A percentile compares a stretch with the other conserved stretches of the same genome.
Evolutionary conservation across 2,329 filamentous ascomycete genomes (phyloP).

Genomic region (Penicillium sp.): DNA sequence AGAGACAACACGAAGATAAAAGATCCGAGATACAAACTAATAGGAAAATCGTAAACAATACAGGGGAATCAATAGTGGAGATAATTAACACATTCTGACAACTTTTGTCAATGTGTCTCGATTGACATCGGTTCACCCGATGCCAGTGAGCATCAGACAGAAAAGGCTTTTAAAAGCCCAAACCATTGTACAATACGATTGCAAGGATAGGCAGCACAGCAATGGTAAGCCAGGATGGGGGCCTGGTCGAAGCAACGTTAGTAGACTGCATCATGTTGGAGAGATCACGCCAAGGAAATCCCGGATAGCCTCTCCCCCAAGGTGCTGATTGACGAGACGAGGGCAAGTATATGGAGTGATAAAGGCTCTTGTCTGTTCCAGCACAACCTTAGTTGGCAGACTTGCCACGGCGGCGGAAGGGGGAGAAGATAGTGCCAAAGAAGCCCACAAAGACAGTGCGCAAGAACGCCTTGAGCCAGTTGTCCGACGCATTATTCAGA

Average conservation of each 20-base stretch:
- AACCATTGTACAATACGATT: slow-evolving; percentile 35
- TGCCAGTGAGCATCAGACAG: slow-evolving; percentile 12
- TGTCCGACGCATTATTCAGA: slow-evolving; percentile 42
- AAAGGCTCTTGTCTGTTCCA: slow-evolving; percentile 2
- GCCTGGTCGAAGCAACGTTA: slow-evolving; percentile 38
- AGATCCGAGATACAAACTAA: slow-evolving; percentile 21
- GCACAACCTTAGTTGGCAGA: slow-evolving; percentile 33
- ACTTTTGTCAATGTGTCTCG: slow-evolving; percentile 16
- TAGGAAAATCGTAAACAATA: slow-evolving; percentile 36
- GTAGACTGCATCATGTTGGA: slow-evolving; percentile 28
- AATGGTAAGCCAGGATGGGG: slow-evolving; percentile 37
- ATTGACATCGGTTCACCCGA: background rate
- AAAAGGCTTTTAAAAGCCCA: slow-evolving; percentile 28
- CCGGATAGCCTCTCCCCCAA: slow-evolving; percentile 4
- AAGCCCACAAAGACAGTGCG: slow-evolving; percentile 47
- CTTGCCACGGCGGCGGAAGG: slow-evolving; percentile 43
- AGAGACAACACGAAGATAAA: slow-evolving; percentile 21
- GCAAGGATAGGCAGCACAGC: slow-evolving; percentile 36
- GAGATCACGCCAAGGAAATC: slow-evolving; percentile 4
- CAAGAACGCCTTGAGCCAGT: slow-evolving; percentile 47
- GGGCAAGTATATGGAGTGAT: background rate
- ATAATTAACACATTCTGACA: slow-evolving; percentile 25
- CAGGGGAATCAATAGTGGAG: slow-evolving; percentile 40
- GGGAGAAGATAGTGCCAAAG: slow-evolving; percentile 45
- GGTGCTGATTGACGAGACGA: slow-evolving; percentile 16